Base-by-base conservation (phyloP, 1,284 basidiomycete genomes). In the Kwoniella shivajii region DNA sequence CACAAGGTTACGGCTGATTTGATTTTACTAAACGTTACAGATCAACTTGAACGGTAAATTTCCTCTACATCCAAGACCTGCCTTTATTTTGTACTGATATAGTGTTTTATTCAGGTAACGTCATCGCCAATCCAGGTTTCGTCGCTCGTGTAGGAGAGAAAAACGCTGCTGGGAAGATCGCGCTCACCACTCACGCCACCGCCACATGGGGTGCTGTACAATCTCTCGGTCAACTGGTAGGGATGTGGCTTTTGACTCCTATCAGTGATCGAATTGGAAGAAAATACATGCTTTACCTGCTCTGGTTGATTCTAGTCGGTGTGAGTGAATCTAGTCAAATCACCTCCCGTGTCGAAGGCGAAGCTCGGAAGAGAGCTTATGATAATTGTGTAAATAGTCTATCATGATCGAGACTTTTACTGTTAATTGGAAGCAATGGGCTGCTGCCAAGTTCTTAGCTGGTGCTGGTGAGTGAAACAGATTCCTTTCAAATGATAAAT, bases 91-190 rank as follows among this genome's bases (percentile, higher is more conserved):
- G n/a, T n/a, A n/a, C n/a, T n/a, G n/a, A n/a, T n/a, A n/a, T n/a
- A n/a, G n/a, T n/a, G n/a, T n/a, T n/a, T n/a, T n/a, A n/a, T n/a
- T n/a, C n/a, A n/a, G n/a, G n/a, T n/a, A 59, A 57, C 39, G 49
- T 63, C 52, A 60, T 66, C 24, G 62, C 62, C 34, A 64, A 64
- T 50, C 22, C 49, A 1, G 60, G 58, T 11, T 60, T 65, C 30
- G 50, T 66, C 52, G 16, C 42, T 2, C 38, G 41, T 7, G 16
- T 45, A 45, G 57, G 57, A 2, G 29, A 47, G 37, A 11, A 29
- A 26, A 50, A 54, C 24, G 39, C 31, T 24, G 34, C 54, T 18
- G 50, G 44, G 14, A 49, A 50, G n/a, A 50, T 46, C 29, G 53
- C 48, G 14, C 36, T 59, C 37, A 48, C 43, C 5, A 34, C 36